A percentile compares a stretch with the other conserved stretches of the same genome.
phyloP scores from a whole-genome alignment of 345 rosid species.

The Mangifera indica region DNA sequence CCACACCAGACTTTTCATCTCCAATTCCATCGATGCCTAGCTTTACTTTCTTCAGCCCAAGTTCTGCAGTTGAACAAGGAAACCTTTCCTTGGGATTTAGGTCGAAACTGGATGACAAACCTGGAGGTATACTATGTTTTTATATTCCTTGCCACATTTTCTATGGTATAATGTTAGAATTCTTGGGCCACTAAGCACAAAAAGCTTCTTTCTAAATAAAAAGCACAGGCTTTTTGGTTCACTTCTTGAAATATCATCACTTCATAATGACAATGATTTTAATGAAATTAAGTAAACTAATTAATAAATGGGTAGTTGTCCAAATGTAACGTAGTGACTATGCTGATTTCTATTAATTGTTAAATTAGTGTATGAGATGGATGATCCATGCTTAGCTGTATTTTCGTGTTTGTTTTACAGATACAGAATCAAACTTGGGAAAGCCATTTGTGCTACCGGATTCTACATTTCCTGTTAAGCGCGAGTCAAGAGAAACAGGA shows the following conservation, averaged over 20 bases:
- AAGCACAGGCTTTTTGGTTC: too few relatives aligned
- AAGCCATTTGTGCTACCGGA: slow-evolving; percentile 37
- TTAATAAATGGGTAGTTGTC: background rate
- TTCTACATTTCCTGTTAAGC: slow-evolving; percentile 30
- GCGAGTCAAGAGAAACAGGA: slow-evolving; percentile 36
- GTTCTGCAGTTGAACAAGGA: slow-evolving; percentile 28
- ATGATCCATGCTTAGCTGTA: background rate
- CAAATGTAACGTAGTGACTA: background rate
- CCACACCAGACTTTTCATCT: slow-evolving; percentile 31
- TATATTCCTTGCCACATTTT: background rate
- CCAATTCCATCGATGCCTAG: slow-evolving; percentile 66
- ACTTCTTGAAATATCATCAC: too few relatives aligned
- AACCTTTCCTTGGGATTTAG: slow-evolving; percentile 10
- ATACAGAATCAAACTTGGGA: slow-evolving; percentile 37
- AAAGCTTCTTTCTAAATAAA: too few relatives aligned
- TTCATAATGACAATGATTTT: slow-evolving; percentile 1
- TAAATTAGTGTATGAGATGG: background rate
- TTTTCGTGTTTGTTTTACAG: background rate
- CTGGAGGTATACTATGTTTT: slow-evolving; percentile 37
- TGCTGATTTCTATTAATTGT: background rate
- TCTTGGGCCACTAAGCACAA: background rate
- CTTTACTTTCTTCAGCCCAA: slow-evolving; percentile 58
- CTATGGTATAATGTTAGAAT: background rate
- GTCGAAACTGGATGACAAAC: slow-evolving; percentile 26
- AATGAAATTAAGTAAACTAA: background rate